Conservation (phyloP, 306 rosid genomes). For the Casuarina cunninghamiana region DNA sequence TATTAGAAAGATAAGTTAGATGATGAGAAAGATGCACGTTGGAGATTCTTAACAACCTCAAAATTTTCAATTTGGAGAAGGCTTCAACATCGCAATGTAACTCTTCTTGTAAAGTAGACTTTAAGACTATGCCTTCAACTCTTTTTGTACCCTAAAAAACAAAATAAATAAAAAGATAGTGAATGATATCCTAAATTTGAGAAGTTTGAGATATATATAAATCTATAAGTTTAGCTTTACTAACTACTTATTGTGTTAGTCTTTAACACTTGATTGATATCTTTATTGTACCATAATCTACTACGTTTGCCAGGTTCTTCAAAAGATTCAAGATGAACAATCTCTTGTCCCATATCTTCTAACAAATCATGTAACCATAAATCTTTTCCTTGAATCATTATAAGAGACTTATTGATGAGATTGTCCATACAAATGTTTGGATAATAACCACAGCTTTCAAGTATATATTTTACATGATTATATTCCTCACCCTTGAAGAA, state of each 20-base stretch:
- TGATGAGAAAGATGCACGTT: too few species aligned
- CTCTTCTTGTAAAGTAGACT: too few species aligned
- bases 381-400: not conserved
- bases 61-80: too few species aligned
- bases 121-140: not conserved
- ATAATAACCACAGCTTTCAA: not conserved
- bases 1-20: too few species aligned
- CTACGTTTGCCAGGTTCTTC: not conserved
- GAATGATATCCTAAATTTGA: not conserved
- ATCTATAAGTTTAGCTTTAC: not conserved
- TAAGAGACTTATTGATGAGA: not conserved
- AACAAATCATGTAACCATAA: not conserved
- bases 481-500: not conserved
- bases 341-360: conserved; percentile 9
- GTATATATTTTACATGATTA: too few species aligned
- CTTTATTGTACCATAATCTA: conserved; percentile 5
- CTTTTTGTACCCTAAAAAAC: conserved; percentile 30
- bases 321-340: conserved; percentile 16
- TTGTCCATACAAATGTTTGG: not conserved
- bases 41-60: too few species aligned
- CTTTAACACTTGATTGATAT: not conserved
- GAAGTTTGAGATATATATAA: not conserved
- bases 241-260: not conserved
- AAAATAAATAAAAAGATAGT: not conserved
- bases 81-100: too few species aligned